A percentile compares a stretch with the other conserved stretches of the same genome.
Conservation (phyloP, 2,329 filamentous ascomycete genomes). For the Clonostachys chloroleuca region DNA sequence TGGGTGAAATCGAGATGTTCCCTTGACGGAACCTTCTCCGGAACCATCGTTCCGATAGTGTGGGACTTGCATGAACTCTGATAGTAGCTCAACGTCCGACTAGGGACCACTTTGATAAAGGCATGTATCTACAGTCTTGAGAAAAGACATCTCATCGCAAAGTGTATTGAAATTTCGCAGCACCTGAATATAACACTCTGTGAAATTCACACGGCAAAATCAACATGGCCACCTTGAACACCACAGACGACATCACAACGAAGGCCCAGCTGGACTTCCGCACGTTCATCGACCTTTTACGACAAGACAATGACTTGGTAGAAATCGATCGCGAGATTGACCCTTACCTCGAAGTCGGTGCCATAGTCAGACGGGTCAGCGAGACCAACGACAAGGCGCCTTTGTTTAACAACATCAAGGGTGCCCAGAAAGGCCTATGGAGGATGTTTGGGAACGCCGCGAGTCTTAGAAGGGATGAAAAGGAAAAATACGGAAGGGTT, state of each 20-base stretch:
- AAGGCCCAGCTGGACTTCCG: conserved; percentile 32
- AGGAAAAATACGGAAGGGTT: conserved; percentile 30
- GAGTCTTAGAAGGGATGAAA: conserved; percentile 21
- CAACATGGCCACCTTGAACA: no score
- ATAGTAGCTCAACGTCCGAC: no score
- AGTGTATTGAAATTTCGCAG: no score
- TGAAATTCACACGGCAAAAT: no score
- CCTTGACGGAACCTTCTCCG: no score
- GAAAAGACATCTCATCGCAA: no score
- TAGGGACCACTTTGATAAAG: no score
- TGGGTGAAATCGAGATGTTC: no score
- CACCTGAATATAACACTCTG: no score
- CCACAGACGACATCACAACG: background rate
- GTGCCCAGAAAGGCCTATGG: conserved; percentile 36
- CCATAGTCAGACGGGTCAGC: conserved; percentile 37
- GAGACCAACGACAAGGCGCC: conserved; percentile 41
- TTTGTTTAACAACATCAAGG: conserved; percentile 46
- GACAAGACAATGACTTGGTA: conserved; percentile 33
- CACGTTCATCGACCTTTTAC: conserved; percentile 35
- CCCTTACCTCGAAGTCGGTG: conserved; percentile 37
- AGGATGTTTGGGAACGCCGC: conserved; percentile 40
- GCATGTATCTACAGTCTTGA: no score
- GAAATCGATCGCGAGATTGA: conserved; percentile 37
- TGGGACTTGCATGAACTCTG: no score
- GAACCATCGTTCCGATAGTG: no score